These are phyloP conservation scores for Penicillium concentricum DNA, from an alignment of 2,329 filamentous ascomycete genomes.

Conservation along the genomic window DNA sequence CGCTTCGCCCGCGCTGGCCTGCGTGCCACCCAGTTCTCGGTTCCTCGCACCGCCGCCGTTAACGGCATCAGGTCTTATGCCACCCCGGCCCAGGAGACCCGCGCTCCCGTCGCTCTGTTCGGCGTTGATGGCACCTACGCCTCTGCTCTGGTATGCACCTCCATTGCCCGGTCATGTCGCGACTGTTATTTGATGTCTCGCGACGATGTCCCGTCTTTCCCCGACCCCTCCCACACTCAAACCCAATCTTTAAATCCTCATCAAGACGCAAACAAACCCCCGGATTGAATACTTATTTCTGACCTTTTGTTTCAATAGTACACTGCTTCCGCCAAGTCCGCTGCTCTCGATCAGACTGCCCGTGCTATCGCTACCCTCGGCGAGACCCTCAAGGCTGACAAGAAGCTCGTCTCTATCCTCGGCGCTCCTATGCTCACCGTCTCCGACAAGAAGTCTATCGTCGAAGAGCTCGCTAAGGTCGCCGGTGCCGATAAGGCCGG, in stretches of 20 bases:
- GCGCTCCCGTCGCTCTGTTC: conserved; percentile 87
- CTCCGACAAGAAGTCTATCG: conserved; percentile 80
- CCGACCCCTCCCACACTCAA: conserved; percentile 21
- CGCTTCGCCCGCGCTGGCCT: conserved; percentile 57
- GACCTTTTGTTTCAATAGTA: conserved; percentile 60
- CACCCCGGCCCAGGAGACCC: conserved; percentile 64
- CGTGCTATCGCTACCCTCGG: conserved; percentile 72
- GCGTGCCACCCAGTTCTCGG: conserved; percentile 51
- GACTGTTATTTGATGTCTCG: not conserved
- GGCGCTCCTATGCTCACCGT: conserved; percentile 73
- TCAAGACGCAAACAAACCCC: not conserved
- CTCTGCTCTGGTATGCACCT: conserved; percentile 82
- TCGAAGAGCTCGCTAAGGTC: conserved; percentile 84
- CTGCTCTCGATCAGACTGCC: conserved; percentile 79
- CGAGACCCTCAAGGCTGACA: conserved; percentile 73
- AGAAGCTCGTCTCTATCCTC: conserved; percentile 76
- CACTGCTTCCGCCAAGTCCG: conserved; percentile 89
- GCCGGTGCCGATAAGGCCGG: conserved; percentile 69
- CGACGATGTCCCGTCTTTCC: conserved; percentile 14
- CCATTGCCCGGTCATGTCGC: conserved; percentile 3
- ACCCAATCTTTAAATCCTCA: conserved; percentile 10
- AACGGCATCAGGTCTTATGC: conserved; percentile 71
- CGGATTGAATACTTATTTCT: not conserved
- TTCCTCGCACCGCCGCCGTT: conserved; percentile 40
- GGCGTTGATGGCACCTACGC: conserved; percentile 98